phyloP scores from a whole-genome alignment of 2,329 filamentous ascomycete genomes.

The Diaporthe citriasiana region DNA sequence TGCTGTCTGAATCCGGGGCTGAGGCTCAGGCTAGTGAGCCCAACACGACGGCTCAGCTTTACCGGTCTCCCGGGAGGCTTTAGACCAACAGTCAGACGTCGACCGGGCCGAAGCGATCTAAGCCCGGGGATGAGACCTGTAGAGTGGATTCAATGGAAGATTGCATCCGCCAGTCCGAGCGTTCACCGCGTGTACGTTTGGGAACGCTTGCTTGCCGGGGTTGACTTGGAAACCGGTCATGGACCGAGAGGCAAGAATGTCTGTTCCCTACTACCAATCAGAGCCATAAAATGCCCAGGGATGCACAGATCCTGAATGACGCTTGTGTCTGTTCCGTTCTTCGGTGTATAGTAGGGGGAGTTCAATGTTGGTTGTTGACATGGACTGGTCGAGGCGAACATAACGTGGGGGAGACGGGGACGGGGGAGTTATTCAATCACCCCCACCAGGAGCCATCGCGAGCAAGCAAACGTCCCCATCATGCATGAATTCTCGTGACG shows the following conservation, averaged over 20 bases:
- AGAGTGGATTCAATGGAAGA: neutral
- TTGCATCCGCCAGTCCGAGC: constrained; percentile 1
- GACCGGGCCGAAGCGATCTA: neutral
- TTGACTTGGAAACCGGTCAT: neutral
- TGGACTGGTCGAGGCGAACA: neutral
- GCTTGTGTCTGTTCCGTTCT: neutral
- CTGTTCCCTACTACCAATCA: neutral
- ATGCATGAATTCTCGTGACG: neutral
- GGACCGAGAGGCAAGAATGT: neutral
- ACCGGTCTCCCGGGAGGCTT: neutral
- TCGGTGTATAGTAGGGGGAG: neutral
- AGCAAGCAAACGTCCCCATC: neutral
- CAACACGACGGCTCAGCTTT: neutral
- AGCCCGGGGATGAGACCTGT: neutral
- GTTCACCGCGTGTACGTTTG: neutral
- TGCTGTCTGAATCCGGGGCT: neutral
- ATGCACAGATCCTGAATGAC: no score
- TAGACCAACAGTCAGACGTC: neutral
- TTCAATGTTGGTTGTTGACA: neutral
- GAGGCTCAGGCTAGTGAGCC: constrained; percentile 2
- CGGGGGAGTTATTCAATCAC: neutral
- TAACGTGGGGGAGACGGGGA: neutral
- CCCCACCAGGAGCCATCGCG: neutral
- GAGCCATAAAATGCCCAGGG: neutral
- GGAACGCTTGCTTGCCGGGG: neutral